Percentiles rank a stretch among this genome's conserved stretches.
Conservation (phyloP, 768 basidiomycete genomes). For the Sporobolomyces roseus region DNA sequence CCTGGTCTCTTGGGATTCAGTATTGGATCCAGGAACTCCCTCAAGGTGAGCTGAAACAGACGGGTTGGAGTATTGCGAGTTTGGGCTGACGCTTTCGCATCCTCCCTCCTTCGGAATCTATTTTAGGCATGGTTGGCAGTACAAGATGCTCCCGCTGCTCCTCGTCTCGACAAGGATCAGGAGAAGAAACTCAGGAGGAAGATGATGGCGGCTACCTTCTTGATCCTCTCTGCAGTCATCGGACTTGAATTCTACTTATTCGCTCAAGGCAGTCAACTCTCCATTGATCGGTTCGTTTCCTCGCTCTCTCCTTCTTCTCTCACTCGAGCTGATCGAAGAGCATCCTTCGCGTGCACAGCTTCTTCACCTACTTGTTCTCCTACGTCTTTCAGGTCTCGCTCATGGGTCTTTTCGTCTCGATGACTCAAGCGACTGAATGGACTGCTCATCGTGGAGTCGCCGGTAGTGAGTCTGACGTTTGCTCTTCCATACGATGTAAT, state of each 20-base stretch:
- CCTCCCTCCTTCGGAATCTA: not conserved
- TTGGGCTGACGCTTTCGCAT: not conserved
- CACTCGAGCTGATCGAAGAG: too few relatives aligned
- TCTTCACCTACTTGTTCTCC: constrained; percentile 20
- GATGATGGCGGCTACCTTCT: not conserved
- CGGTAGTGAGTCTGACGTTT: not conserved
- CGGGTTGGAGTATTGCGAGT: not conserved
- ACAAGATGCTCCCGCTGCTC: not conserved
- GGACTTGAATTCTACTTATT: constrained; percentile 17
- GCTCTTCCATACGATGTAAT: not conserved
- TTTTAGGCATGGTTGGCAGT: constrained; percentile 18
- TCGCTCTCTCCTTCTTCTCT: too few relatives aligned
- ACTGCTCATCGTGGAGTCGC: constrained; percentile 17
- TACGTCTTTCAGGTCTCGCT: constrained; percentile 12
- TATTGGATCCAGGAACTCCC: constrained; percentile 4
- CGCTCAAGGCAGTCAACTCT: not conserved
- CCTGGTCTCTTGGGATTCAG: constrained; percentile 8
- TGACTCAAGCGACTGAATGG: constrained; percentile 16
- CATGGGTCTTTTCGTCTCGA: constrained; percentile 15
- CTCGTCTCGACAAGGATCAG: constrained; percentile 8
- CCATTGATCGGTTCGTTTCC: not conserved
- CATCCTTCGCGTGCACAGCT: not conserved
- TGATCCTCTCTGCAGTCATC: not conserved
- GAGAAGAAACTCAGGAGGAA: not conserved
- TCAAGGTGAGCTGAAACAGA: constrained; percentile 12